phyloP scores from a whole-genome alignment of 2,329 filamentous ascomycete species.

The Epichloe sibirici region DNA sequence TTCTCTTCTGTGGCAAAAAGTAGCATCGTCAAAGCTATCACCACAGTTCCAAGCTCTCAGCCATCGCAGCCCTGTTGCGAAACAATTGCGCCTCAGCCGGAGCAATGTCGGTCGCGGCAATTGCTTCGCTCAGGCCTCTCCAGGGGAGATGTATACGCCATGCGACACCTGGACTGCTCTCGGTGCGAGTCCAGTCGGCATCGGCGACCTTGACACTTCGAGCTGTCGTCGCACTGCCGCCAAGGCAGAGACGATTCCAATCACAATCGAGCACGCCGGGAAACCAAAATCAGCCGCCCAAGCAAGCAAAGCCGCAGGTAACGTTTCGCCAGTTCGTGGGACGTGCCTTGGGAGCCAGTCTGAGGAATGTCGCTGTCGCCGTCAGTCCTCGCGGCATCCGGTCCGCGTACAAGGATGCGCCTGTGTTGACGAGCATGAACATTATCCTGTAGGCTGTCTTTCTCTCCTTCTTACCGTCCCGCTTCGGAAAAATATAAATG shows the following conservation, averaged over 20 bases:
- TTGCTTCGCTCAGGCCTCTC: constrained; percentile 23
- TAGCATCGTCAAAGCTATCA: not conserved
- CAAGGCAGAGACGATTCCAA: constrained; percentile 17
- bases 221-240: constrained; percentile 17
- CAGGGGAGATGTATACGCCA: constrained; percentile 17
- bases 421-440: constrained; percentile 17
- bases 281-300: constrained; percentile 6
- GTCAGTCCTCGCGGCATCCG: constrained; percentile 24
- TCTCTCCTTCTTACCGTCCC: not conserved
- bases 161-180: constrained; percentile 18
- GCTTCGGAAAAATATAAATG: not conserved
- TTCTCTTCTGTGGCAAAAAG: not conserved
- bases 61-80: not conserved
- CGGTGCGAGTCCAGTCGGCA: constrained; percentile 19
- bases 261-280: constrained; percentile 15
- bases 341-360: constrained; percentile 19
- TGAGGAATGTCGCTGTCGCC: constrained; percentile 22
- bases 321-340: constrained; percentile 20
- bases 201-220: constrained; percentile 17
- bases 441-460: constrained; percentile 18
- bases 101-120: constrained; percentile 22
- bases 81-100: not conserved
- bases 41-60: not conserved
- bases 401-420: constrained; percentile 22
- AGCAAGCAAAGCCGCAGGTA: constrained; percentile 16